Conservation (phyloP, 2,329 filamentous ascomycete genomes). For the Rhynchosporium graminicola region DNA sequence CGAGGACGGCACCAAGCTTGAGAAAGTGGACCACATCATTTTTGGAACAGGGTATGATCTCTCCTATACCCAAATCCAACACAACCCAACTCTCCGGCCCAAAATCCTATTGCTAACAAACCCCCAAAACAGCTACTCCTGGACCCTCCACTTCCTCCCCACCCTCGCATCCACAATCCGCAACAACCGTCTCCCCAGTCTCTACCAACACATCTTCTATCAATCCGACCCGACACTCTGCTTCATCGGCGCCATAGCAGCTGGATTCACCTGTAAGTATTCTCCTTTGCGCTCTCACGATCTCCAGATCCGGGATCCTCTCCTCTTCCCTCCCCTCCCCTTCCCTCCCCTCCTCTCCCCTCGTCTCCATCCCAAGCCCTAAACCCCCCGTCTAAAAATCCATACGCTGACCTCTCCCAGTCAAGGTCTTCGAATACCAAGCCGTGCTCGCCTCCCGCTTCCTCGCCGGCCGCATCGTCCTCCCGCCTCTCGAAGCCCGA, state of each 20-base stretch:
- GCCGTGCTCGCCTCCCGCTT: slow-evolving; percentile 61
- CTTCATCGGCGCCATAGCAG: slow-evolving; percentile 59
- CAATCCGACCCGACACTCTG: slow-evolving; percentile 54
- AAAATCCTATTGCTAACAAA: not conserved
- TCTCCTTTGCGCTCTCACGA: too few relatives aligned
- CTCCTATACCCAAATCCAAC: not conserved
- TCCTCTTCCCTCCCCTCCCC: too few relatives aligned
- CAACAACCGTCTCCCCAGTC: slow-evolving; percentile 56
- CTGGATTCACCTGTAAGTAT: slow-evolving; percentile 51
- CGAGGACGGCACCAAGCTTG: slow-evolving; percentile 53
- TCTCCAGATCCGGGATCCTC: too few relatives aligned
- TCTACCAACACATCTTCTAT: slow-evolving; percentile 61
- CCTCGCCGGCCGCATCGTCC: slow-evolving; percentile 53
- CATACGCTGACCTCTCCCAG: slow-evolving; percentile 34
- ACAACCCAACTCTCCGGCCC: too few relatives aligned
- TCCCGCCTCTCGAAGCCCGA: slow-evolving; percentile 54
- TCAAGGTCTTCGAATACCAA: slow-evolving; percentile 71
- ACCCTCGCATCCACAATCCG: slow-evolving; percentile 46
- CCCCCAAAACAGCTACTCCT: slow-evolving; percentile 48
- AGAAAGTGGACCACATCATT: slow-evolving; percentile 61
- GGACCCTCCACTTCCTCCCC: slow-evolving; percentile 62
- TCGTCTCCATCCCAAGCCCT: too few relatives aligned
- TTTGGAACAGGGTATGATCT: slow-evolving; percentile 58
- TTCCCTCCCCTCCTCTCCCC: too few relatives aligned
- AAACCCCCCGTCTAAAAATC: too few relatives aligned